These are phyloP conservation scores for Trichoderma sp. DNA, from an alignment of 2,329 filamentous ascomycete species.

Conservation along the genomic window DNA sequence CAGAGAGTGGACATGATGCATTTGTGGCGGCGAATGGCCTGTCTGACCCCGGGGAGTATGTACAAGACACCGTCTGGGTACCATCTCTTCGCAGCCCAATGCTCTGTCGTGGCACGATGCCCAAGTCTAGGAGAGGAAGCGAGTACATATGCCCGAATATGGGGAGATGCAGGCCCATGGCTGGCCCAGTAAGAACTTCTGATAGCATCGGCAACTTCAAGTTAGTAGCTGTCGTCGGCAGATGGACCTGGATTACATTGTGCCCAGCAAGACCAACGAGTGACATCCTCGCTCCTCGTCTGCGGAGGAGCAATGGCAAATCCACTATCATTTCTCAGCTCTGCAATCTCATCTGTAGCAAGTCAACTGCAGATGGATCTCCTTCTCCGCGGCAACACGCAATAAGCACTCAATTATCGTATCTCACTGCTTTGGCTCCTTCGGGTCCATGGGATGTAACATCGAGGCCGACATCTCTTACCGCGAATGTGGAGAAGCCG, in stretches of 20 bases:
- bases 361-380: constrained; percentile 12
- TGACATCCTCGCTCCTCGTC: background rate
- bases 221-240: background rate
- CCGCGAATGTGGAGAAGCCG: constrained; percentile 21
- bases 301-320: background rate
- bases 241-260: background rate
- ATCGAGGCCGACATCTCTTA: background rate
- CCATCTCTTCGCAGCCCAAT: constrained; percentile 5
- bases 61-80: constrained; percentile 5
- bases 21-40: too few species aligned
- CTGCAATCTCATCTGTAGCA: background rate
- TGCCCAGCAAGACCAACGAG: background rate
- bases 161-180: background rate
- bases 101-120: background rate
- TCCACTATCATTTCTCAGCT: background rate
- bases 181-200: background rate
- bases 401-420: constrained; percentile 2
- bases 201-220: constrained; percentile 1
- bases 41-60: background rate
- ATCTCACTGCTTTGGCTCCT: background rate
- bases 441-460: constrained; percentile 3
- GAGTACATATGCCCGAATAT: constrained; percentile 4
- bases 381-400: background rate
- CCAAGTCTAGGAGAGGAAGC: constrained; percentile 9
- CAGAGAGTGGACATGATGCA: too few species aligned